A percentile compares a stretch with the other conserved stretches of the same genome.
Conservation (phyloP, 2,329 filamentous ascomycete genomes). For the Zasmidium angulare region DNA sequence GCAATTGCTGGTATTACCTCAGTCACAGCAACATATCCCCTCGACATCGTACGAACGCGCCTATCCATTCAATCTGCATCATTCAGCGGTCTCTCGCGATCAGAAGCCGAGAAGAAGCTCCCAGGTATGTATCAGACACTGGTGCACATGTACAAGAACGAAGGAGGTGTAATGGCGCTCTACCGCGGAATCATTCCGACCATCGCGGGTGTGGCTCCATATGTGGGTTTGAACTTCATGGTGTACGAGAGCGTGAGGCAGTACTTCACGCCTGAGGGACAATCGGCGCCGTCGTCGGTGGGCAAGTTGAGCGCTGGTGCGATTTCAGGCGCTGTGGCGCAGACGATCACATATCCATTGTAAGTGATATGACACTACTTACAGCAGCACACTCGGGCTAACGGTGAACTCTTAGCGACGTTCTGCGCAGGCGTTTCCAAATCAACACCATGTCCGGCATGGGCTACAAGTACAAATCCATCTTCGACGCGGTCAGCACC, state of each 20-base stretch:
- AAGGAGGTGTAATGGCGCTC: slow-evolving; percentile 81
- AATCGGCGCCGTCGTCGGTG: slow-evolving; percentile 73
- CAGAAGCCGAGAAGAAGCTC: slow-evolving; percentile 58
- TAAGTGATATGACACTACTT: slow-evolving; percentile 49
- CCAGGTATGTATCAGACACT: slow-evolving; percentile 93
- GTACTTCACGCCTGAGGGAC: slow-evolving; percentile 81
- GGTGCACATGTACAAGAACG: slow-evolving; percentile 80
- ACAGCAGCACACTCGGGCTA: neutral
- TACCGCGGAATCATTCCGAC: slow-evolving; percentile 94
- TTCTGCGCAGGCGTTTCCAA: slow-evolving; percentile 89
- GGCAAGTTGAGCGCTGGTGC: slow-evolving; percentile 88
- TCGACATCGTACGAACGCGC: slow-evolving; percentile 94
- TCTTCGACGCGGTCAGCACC: slow-evolving; percentile 76
- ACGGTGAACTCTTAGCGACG: slow-evolving; percentile 62
- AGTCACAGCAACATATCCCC: slow-evolving; percentile 89
- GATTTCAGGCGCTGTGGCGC: slow-evolving; percentile 91
- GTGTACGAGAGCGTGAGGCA: slow-evolving; percentile 87
- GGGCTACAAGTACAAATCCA: slow-evolving; percentile 90
- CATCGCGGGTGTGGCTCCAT: slow-evolving; percentile 91
- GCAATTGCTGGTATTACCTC: slow-evolving; percentile 92
- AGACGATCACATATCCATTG: slow-evolving; percentile 98
- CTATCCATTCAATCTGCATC: slow-evolving; percentile 97
- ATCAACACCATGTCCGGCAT: slow-evolving; percentile 99
- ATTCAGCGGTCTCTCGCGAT: slow-evolving; percentile 71
- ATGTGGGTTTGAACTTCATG: slow-evolving; percentile 98